phyloP scores from a whole-genome alignment of 495 filamentous ascomycete species.

The Podospora pseudopauciseta region DNA sequence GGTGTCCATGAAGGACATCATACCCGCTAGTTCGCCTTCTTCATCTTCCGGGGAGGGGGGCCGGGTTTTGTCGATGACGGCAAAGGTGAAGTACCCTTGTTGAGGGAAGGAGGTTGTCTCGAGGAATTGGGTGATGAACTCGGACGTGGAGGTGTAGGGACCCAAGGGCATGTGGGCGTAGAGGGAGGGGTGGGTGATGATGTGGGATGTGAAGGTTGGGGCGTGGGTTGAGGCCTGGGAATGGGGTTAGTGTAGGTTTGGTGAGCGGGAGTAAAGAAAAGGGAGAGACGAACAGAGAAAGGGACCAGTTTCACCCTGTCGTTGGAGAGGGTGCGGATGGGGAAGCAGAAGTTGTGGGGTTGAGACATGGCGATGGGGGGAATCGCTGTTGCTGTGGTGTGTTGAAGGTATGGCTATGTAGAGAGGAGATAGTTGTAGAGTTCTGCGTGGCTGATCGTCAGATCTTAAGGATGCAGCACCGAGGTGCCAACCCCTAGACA shows the following conservation, averaged over 20 bases:
- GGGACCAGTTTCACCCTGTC: constrained; percentile 20
- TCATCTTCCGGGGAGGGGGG: constrained; percentile 16
- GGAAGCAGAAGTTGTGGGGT: constrained; percentile 17
- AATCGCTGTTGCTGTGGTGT: background rate
- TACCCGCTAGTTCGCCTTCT: constrained; percentile 20
- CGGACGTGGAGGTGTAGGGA: background rate
- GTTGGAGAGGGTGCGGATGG: constrained; percentile 15
- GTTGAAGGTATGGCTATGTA: background rate
- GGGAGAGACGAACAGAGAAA: constrained; percentile 8
- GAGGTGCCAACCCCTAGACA: background rate
- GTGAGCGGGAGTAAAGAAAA: too few species aligned
- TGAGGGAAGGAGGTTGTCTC: background rate
- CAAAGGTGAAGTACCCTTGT: background rate
- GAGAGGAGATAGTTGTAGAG: background rate
- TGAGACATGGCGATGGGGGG: background rate
- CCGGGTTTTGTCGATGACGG: background rate
- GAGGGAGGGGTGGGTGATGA: background rate
- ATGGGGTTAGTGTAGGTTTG: too few species aligned
- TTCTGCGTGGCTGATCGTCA: too few species aligned
- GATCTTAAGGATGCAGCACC: too few species aligned
- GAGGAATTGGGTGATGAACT: background rate
- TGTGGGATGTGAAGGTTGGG: background rate
- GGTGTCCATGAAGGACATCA: constrained; percentile 20
- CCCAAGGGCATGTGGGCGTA: background rate
- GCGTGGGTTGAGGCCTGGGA: background rate